Base-by-base conservation (phyloP, 2,329 filamentous ascomycete species). In the Thermomyces lanuginosus region DNA sequence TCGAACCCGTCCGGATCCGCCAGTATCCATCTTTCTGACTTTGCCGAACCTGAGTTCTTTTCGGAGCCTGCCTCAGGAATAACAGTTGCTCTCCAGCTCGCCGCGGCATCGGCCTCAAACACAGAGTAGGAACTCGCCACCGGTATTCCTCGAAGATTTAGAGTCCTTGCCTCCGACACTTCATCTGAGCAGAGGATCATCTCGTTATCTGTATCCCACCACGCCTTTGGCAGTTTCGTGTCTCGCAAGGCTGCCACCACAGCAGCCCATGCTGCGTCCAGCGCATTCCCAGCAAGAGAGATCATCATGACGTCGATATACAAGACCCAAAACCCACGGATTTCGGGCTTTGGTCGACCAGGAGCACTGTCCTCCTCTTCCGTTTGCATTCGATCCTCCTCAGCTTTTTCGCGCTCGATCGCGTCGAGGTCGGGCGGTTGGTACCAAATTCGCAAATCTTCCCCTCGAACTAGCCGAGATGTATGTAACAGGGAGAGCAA, bases 261-360 rank as follows among this genome's bases (percentile, higher is more conserved):
- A 8, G 82, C 74, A 1, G 76, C 68, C 84, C 86, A 95, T 0
- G 82, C 81, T 1, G 81, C 79, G 45, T 98, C 86, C 38, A 95
- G 84, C 1, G 82, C 71, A 43, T 89, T 92, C 4, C 86, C 86
- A 37, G 92, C 84, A 26, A 92, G 72, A 0, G 81, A 91, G 39
- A 98, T 76, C 55, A 92, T 89, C 45, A 93, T 69, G n/a, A 93
- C 64, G 46, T 95, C 86, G 38, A 98, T 79, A 53, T 92, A 93
- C 11, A 98, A 69, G 6, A 80, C 75, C 89, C 86, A 98, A 52
- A 91, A 95, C 0, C 77, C 89, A 48, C 79, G 86, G 7, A 86
- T 53, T 35, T 72, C 63, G 5, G 49, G 48, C 21, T 43, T 38
- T 8, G 51, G 42, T 2, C 37, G 23, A 22, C 37, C 36, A 14